Base-by-base conservation (phyloP, 1,284 basidiomycete species). In the Athelia sp. region DNA sequence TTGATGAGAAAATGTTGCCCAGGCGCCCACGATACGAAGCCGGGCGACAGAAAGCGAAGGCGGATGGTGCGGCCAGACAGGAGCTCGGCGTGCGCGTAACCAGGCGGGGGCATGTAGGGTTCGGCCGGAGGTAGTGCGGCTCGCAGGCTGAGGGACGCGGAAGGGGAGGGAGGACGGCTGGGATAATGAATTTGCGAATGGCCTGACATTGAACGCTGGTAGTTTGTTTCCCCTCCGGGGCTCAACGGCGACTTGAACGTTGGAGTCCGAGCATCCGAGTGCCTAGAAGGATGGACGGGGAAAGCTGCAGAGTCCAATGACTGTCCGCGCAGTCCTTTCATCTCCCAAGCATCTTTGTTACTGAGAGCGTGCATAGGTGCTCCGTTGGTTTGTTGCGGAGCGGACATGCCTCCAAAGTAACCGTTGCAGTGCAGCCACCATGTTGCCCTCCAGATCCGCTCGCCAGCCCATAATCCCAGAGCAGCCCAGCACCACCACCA, bases 1-100 rank as follows among this genome's bases (percentile, higher is more conserved):
- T 75, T 81, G 52, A 94, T 75, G 19, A 89, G 74, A 56, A 93
- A 81, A 63, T 89, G 85, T 62, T 91, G 88, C 3, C 92, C 92
- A 0, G 91, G 84, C 3, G 80, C 74, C 89, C 90, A 93, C 0
- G 72, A 66, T 47, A 87, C 63, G 45, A 75, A 76, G 0, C 75
- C 74, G 0, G 84, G 78, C 0, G 86, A 77, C 38, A 83, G 72
- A 34, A 92, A 70, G 1, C 87, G 84, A 18, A 94, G 65, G 18
- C 91, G 84, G 17, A 94, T 67, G 2, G 86, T 91, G 15, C 82
- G 75, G 2, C 91, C 92, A 0, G 91, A 84, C 11, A 94, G 71
- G 2, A 93, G 71, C 60, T 92, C 88, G 1, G 82, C 87, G 48
- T 88, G 82, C 1, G 84, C 88, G 64, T 78, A 91, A 2, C 88